Conservation (phyloP, 768 basidiomycete genomes). For the Paxillus involutus region DNA sequence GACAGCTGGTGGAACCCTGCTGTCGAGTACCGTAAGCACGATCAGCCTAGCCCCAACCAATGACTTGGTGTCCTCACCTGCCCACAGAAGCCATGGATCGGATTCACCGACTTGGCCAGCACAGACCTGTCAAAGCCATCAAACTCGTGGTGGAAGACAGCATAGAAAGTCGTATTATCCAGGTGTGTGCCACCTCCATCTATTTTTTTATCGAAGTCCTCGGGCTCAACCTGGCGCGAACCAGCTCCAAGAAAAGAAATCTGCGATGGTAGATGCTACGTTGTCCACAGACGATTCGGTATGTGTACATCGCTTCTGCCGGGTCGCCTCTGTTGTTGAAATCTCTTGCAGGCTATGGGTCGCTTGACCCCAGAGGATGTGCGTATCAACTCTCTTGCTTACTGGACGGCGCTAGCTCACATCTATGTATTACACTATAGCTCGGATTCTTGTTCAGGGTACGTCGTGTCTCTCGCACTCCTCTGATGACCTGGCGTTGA, state of each 20-base stretch:
- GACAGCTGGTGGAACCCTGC: conserved; percentile 99
- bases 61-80: background rate
- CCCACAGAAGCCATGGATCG: conserved; percentile 91
- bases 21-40: conserved; percentile 76
- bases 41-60: background rate
- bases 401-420: conserved; percentile 6
- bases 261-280: conserved; percentile 91
- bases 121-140: conserved; percentile 88
- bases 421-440: conserved; percentile 20
- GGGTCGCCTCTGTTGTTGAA: conserved; percentile 10
- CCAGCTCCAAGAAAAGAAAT: conserved; percentile 94
- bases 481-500: background rate
- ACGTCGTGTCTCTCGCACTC: conserved; percentile 12
- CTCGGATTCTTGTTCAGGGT: conserved; percentile 49
- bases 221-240: background rate
- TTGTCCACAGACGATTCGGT: conserved; percentile 80
- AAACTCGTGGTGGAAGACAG: conserved; percentile 95
- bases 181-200: conserved; percentile 42
- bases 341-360: conserved; percentile 73
- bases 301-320: conserved; percentile 21
- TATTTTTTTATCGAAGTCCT: background rate
- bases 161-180: conserved; percentile 93
- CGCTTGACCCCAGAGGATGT: conserved; percentile 86
- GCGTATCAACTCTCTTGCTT: conserved; percentile 21
- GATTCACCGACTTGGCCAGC: conserved; percentile 95